Base-by-base conservation (phyloP, 2,329 filamentous ascomycete species). In the Aspergillus japonicus region DNA sequence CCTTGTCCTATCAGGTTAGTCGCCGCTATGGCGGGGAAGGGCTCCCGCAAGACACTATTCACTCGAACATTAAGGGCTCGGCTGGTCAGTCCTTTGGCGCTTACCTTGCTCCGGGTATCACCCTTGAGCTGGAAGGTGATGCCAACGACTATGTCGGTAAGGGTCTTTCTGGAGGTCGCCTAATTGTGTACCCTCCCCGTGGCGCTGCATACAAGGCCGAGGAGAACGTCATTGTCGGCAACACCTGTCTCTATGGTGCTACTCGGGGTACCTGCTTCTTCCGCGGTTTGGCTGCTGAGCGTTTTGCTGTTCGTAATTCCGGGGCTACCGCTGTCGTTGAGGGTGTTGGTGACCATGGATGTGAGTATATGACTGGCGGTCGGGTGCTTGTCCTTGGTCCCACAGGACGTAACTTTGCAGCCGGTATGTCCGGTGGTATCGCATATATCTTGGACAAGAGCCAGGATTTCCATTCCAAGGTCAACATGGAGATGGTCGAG, bases 351-450 rank as follows among this genome's bases (percentile, higher is more conserved):
- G 94, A 98, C 77, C 94, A 98, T 75, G 91, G 92, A 64, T 97
- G 93, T 74, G 94, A 98, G 83, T 98, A 98, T 85, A 98, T 98
- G 94, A 97, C 94, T 71, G 94, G 94, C 75, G 94, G 94, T 73
- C 91, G 93, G 73, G 84, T 97, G 54, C 81, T 98, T 65, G 85
- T 96, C 71, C 85, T 98, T 51, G 94, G 94, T 60, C 87, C 86
- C 70, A 96, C 92, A 73, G 94, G 94, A 50, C 93, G 94, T 69
- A 98, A 98, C 83, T 98, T 98, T 73, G 94, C 93, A 69, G 94
- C 94, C 62, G 94, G 94, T 83, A 98, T 98, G 94, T 97, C 93
- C 71, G 94, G 94, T 73, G 94, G 94, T 83, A 97, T 98, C 71
- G 93, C 93, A 19, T 98, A 96, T 71, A 87, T 97, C 56, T 86